Conservation (phyloP, 2,329 filamentous ascomycete genomes). For the Colletotrichum sp. region DNA sequence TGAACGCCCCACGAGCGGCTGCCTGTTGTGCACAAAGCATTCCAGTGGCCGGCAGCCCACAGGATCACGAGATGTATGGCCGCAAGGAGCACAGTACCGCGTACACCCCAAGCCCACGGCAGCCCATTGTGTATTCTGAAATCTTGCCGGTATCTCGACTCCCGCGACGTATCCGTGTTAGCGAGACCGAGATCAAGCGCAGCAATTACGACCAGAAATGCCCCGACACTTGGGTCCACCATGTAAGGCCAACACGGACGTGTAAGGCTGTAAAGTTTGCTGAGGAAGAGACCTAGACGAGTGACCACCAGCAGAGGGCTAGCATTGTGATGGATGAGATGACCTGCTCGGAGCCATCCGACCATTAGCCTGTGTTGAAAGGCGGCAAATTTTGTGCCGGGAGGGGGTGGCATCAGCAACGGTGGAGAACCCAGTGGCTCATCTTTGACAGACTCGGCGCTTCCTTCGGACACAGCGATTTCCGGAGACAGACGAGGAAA, state of each 20-base stretch:
- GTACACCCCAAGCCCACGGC: slow-evolving; percentile 30
- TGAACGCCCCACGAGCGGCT: background rate
- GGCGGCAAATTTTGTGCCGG: slow-evolving; percentile 37
- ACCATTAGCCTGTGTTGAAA: slow-evolving; percentile 37
- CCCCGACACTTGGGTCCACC: slow-evolving; percentile 65
- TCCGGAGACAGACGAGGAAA: slow-evolving; percentile 34
- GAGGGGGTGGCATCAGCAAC: slow-evolving; percentile 53
- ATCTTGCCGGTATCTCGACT: background rate
- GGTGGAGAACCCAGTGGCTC: slow-evolving; percentile 35
- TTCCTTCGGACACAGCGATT: slow-evolving; percentile 17
- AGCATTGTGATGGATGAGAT: slow-evolving; percentile 28
- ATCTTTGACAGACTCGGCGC: slow-evolving; percentile 20
- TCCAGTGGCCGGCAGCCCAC: slow-evolving; percentile 37
- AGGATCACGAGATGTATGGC: slow-evolving; percentile 36
- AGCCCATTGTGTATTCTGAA: background rate
- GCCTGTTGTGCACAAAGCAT: slow-evolving; percentile 33
- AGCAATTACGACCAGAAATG: slow-evolving; percentile 72
- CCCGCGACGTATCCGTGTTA: background rate
- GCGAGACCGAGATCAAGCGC: slow-evolving; percentile 64
- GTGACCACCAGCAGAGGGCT: slow-evolving; percentile 39
- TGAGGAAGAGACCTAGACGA: slow-evolving; percentile 67
- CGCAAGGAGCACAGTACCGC: slow-evolving; percentile 33
- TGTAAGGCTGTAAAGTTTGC: slow-evolving; percentile 70
- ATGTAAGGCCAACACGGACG: slow-evolving; percentile 75
- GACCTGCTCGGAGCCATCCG: slow-evolving; percentile 37